Base-by-base conservation (phyloP, 768 basidiomycete species). In the Termitomyces sp. region DNA sequence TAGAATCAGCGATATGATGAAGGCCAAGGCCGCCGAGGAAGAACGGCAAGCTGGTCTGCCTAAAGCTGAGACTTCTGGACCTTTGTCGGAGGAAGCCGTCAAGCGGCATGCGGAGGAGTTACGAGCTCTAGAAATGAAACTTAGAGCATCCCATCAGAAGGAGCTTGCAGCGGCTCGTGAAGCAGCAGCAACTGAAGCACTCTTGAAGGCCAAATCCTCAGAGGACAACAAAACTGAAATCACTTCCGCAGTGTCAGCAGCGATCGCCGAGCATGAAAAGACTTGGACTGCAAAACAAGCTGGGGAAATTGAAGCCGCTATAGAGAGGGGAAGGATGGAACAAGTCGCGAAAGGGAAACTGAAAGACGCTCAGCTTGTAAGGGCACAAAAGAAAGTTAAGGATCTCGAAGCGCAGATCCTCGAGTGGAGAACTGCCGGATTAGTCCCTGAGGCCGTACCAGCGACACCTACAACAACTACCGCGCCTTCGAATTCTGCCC, bases 261-360 rank as follows among this genome's bases (percentile, higher is more conserved):
- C 83, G 4, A 72, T 86, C 49, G 74, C 73, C 1, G 80, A 82
- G 47, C 78, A 82, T 60, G 78, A 85, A 54, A 76, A 79, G 63
- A 74, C 79, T 29, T 61, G 80, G 4, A 75, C 82, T 69, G 72
- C 76, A 11, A 77, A 74, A 45, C 83, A 84, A 29, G 75, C 77
- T 6, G 77, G 83, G 29, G 88, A 88, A 56, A 82, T 91, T 38
- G 78, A 78, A 3, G 77, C 82, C 6, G 91, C 91, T 1, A 79
- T 88, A 7, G 91, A 92, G 54, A 76, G 83, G 3, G 91, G 91
- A 2, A 78, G 90, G 51, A 76, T 82, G 76, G 91, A 92, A 64
- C 77, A 81, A 55, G 75, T 67, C 1, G 77, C 84, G 29, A 89
- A 88, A 74, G 70, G 74, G 38, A 89, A 87, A 70, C 65, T 92